Evolutionary conservation across 2,329 filamentous ascomycete genomes (phyloP).

Genomic region (Fusarium illudens): DNA sequence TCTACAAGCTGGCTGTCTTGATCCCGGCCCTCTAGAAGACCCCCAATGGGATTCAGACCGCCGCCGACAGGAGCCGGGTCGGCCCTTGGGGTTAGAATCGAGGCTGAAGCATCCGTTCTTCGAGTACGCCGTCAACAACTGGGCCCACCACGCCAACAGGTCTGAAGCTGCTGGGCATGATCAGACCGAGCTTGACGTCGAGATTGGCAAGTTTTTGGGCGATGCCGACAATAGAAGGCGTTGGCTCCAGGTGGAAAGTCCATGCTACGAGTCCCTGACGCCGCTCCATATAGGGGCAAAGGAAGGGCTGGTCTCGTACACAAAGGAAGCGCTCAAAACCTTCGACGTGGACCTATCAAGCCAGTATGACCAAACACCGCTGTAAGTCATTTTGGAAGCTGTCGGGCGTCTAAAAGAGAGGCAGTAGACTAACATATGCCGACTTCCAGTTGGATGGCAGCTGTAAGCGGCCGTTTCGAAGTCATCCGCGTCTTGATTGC

Average conservation of each 20-base stretch:
- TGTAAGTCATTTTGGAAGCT: conserved; percentile 26
- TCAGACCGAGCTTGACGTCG: conserved; percentile 16
- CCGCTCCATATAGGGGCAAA: conserved; percentile 32
- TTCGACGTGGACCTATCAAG: conserved; percentile 28
- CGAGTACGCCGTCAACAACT: conserved; percentile 44
- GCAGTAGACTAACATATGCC: not conserved
- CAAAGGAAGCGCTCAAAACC: conserved; percentile 24
- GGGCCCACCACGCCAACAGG: conserved; percentile 40
- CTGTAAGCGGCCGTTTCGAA: conserved; percentile 25
- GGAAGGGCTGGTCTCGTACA: conserved; percentile 26
- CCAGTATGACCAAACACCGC: conserved; percentile 22
- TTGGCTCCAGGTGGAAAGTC: conserved; percentile 23
- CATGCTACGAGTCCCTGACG: not conserved
- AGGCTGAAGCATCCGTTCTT: conserved; percentile 41
- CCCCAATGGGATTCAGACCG: not conserved
- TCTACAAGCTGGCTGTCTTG: not conserved
- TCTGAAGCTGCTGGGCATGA: conserved; percentile 30
- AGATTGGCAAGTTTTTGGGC: conserved; percentile 15
- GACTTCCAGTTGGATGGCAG: conserved; percentile 33
- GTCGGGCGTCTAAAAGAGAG: not conserved
- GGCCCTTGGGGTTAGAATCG: not conserved
- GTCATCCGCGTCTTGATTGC: conserved; percentile 30
- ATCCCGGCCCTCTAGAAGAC: not conserved
- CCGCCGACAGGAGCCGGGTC: not conserved
- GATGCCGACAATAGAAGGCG: conserved; percentile 7